phyloP scores from a whole-genome alignment of 192 early-diverging fungal species.

The Anaeromyces robustus region DNA sequence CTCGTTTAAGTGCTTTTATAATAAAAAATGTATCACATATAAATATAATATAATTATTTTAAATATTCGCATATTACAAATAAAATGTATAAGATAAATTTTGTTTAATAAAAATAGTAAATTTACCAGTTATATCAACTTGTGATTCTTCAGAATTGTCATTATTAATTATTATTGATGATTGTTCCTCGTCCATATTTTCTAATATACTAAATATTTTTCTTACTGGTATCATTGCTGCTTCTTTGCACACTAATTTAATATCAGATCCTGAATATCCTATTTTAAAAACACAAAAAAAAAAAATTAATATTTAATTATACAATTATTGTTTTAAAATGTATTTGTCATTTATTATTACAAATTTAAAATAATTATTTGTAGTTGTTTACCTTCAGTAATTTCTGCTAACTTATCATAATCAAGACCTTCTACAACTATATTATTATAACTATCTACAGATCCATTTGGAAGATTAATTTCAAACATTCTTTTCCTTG shows the following conservation, averaged over 20 bases:
- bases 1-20: no score
- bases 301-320: conserved; percentile 1
- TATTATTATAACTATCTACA: conserved; percentile 4
- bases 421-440: conserved; percentile 12
- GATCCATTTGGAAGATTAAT: conserved; percentile 9
- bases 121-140: no score
- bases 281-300: background rate
- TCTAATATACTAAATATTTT: conserved; percentile 28
- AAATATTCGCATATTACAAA: no score
- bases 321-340: background rate
- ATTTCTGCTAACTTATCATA: conserved; percentile 15
- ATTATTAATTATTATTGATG: background rate
- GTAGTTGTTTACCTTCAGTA: conserved; percentile 14
- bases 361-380: no score
- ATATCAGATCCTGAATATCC: conserved; percentile 39
- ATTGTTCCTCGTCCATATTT: background rate
- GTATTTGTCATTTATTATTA: background rate
- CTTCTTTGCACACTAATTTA: conserved; percentile 34
- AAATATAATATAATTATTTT: no score
- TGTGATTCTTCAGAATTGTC: no score
- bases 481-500: conserved; percentile 21
- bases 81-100: no score
- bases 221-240: conserved; percentile 32
- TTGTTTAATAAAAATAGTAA: no score
- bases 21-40: no score